Percentiles rank a stretch among this genome's conserved stretches.
phyloP scores from a whole-genome alignment of 345 rosid species.

The Euphorbia tirucalli region DNA sequence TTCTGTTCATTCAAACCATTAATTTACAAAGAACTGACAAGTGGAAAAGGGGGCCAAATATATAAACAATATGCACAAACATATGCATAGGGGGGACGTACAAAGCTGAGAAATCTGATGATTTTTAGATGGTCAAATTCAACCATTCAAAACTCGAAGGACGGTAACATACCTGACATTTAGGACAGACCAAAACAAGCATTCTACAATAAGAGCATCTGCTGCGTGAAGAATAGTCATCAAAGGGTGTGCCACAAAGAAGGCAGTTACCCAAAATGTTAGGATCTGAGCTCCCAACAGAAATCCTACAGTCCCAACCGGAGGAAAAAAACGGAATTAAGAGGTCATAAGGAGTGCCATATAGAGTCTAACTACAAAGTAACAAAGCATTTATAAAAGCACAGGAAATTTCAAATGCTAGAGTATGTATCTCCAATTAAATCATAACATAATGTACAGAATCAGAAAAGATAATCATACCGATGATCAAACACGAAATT shows the following conservation, averaged over 20 bases:
- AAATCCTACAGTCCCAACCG: slow-evolving; percentile 48
- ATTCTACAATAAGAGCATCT: slow-evolving; percentile 77
- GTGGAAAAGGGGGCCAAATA: neutral
- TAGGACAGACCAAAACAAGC: slow-evolving; percentile 87
- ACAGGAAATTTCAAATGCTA: slow-evolving; percentile 1
- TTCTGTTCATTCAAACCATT: slow-evolving; percentile 40
- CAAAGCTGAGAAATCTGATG: neutral
- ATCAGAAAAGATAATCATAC: slow-evolving; percentile 36
- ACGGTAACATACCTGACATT: slow-evolving; percentile 52
- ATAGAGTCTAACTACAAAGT: neutral
- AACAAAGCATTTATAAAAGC: neutral
- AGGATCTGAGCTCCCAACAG: slow-evolving; percentile 77
- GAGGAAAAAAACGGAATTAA: slow-evolving; percentile 9
- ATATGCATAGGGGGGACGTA: neutral
- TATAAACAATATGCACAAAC: neutral
- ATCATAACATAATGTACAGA: neutral
- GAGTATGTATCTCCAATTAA: neutral
- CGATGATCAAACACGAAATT: slow-evolving; percentile 94
- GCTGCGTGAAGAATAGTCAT: slow-evolving; percentile 82
- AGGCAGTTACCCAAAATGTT: slow-evolving; percentile 67
- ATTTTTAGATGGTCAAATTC: neutral
- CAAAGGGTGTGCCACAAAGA: slow-evolving; percentile 61
- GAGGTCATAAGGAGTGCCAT: neutral
- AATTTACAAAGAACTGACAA: slow-evolving; percentile 19
- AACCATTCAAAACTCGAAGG: neutral